Base-by-base conservation (phyloP, 306 rosid species). In the Boehmeria nivea region DNA sequence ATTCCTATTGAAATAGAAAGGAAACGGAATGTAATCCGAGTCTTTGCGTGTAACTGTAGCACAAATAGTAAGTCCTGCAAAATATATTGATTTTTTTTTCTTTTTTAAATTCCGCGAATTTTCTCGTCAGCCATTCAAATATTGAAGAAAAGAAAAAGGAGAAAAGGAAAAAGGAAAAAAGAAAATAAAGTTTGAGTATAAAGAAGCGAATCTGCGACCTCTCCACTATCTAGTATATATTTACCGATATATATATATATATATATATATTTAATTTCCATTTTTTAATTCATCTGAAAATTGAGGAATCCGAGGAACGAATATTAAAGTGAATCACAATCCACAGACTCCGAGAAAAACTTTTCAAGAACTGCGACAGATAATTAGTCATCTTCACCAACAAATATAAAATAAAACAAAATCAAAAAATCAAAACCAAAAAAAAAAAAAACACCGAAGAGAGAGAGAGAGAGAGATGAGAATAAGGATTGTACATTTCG, bases 401-500 rank as follows among this genome's bases (percentile, higher is more conserved):
- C n/a, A 13, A 47, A 13, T 5, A 3, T 31, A 11, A 19, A 2
- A 1, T 19, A 12, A 42, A 16, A 13, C 9, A 38, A 15, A 26
- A 14, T 1, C 42, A 26, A 11, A 10, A 34, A 18, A 10, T 25
- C 46, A 22, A n/a, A n/a, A n/a, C n/a, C n/a, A n/a, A n/a, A n/a
- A n/a, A n/a, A n/a, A n/a, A n/a, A n/a, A n/a, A n/a, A n/a, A n/a
- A n/a, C n/a, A n/a, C n/a, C n/a, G n/a, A n/a, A n/a, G n/a, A n/a
- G n/a, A n/a, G n/a, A 54, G 26, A 36, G 49, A 57, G 23, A 8
- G 42, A 7, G 37, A 1, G 36, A 12, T 14, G 48, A n/a, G 2
- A 21, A 78, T 34, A n/a, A n/a, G n/a, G n/a, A n/a, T n/a, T n/a
- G n/a, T 80, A 91, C 98, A 80, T 82, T 61, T 91, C 96, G 55